Conservation (phyloP, 2,329 filamentous ascomycete genomes). For the Penicillium sp. region DNA sequence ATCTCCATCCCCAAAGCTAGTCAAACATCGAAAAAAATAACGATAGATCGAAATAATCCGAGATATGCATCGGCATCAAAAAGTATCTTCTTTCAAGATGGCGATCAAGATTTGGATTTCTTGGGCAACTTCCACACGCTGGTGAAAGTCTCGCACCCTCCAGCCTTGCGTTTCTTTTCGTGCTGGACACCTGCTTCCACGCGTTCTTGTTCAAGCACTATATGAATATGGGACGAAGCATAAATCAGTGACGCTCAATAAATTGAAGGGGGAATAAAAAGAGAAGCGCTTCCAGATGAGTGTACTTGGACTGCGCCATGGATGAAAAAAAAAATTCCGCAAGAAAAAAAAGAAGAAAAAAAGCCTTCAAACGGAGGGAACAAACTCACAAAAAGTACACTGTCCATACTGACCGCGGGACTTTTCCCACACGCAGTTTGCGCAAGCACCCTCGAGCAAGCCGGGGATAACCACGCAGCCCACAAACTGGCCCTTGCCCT, state of each 20-base stretch:
- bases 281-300: neutral
- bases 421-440: constrained; percentile 2
- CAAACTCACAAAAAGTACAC: neutral
- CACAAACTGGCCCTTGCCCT: constrained; percentile 2
- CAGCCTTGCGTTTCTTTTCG: neutral
- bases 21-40: no score
- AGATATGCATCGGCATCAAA: no score
- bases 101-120: neutral
- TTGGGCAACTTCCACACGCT: neutral
- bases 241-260: neutral
- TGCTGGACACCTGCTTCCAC: neutral
- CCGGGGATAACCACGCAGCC: neutral
- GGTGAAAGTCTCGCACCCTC: neutral
- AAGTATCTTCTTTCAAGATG: no score
- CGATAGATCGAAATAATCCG: no score
- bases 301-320: no score
- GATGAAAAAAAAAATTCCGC: no score
- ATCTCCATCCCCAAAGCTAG: no score
- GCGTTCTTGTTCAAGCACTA: neutral
- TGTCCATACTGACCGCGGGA: neutral
- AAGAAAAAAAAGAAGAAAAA: no score
- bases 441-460: neutral
- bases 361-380: neutral
- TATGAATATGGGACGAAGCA: neutral
- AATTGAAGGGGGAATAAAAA: neutral